Evolutionary conservation across 805 yeast species (phyloP), one percentile per base, ranked within the genome.

Genomic region (Alloascoidea africana): DNA sequence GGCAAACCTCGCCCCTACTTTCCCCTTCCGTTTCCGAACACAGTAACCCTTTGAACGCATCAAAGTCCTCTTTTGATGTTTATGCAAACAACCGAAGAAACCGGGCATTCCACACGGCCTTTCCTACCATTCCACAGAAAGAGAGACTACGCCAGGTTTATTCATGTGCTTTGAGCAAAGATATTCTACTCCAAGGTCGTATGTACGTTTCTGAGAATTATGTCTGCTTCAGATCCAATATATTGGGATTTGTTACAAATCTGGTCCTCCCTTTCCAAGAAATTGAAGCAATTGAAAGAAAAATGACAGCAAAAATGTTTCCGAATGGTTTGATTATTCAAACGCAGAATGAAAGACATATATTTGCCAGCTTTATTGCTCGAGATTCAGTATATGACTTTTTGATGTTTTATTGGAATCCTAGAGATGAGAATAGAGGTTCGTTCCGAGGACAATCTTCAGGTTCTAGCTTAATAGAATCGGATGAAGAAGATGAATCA

Each of bases 181-280:
- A 89, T 44, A 83, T 86, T 36, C 62, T 89, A 19, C 59, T 85
- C 5, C 96, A 91, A 51, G 98, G 98, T 3, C 64, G 94, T 37
- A 48, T 91, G 18, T 91, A 83, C 52, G 66, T 91, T 5, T 72
- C 94, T 14, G 87, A 83, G 44, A 68, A 70, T 38, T 73, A 78
- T 49, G 51, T 89, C 3, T 84, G 96, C 51, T 91, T 91, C 65
- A 78, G 85, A 51, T 80, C 96, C 4, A 80, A 79, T 46, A 63
- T 91, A 32, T 59, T 89, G 34, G 96, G 95, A 1, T 87, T 96
- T 94, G 81, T 85, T 6, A 84, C 96, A 5, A 82, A 73, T 44
- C 59, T 87, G 27, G 69, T 79, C 2, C 67, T 91, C 14, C 75
- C 85, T 0, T 68, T 76, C 45, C 71, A 67, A 35, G 94, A 85